A percentile compares a stretch with the other conserved stretches of the same genome.
These are phyloP conservation scores for Exserohilum rostratum DNA, from an alignment of 2,329 filamentous ascomycete species.

Conservation along the genomic window DNA sequence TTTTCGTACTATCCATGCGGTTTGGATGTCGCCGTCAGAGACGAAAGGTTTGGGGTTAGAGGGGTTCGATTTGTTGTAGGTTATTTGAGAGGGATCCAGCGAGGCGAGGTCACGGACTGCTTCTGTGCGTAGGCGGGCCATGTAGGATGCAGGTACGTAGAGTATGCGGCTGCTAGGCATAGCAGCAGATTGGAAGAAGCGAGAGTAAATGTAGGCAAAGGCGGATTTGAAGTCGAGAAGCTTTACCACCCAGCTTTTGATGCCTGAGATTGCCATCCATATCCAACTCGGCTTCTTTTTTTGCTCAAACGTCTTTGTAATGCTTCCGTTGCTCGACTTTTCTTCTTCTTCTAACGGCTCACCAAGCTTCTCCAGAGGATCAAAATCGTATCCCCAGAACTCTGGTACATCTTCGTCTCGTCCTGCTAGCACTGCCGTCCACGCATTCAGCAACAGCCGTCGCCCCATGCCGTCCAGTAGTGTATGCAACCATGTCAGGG, in stretches of 20 bases:
- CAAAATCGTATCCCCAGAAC: slow-evolving; percentile 27
- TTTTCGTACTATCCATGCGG: slow-evolving; percentile 21
- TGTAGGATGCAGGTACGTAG: slow-evolving; percentile 23
- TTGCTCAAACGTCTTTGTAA: slow-evolving; percentile 13
- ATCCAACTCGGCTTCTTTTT: slow-evolving; percentile 15
- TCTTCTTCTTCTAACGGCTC: not conserved
- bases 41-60: slow-evolving; percentile 25
- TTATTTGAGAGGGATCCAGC: slow-evolving; percentile 3
- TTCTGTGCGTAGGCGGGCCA: slow-evolving; percentile 7
- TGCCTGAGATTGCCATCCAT: not conserved
- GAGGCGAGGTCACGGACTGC: slow-evolving; percentile 6
- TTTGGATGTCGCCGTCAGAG: slow-evolving; percentile 27
- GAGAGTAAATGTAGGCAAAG: slow-evolving; percentile 20
- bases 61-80: slow-evolving; percentile 2
- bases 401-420: slow-evolving; percentile 25
- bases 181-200: slow-evolving; percentile 9
- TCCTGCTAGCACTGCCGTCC: slow-evolving; percentile 31
- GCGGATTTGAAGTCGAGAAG: slow-evolving; percentile 14
- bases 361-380: slow-evolving; percentile 25
- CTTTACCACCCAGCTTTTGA: slow-evolving; percentile 5
- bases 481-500: slow-evolving; percentile 30
- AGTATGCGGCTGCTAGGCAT: slow-evolving; percentile 8
- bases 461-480: slow-evolving; percentile 31
- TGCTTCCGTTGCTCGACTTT: not conserved
- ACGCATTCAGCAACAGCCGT: slow-evolving; percentile 24